Percentiles rank a stretch among this genome's conserved stretches.
Evolutionary conservation across 192 early-diverging fungal species (phyloP).

Genomic region (Chytriomyces sp.): DNA sequence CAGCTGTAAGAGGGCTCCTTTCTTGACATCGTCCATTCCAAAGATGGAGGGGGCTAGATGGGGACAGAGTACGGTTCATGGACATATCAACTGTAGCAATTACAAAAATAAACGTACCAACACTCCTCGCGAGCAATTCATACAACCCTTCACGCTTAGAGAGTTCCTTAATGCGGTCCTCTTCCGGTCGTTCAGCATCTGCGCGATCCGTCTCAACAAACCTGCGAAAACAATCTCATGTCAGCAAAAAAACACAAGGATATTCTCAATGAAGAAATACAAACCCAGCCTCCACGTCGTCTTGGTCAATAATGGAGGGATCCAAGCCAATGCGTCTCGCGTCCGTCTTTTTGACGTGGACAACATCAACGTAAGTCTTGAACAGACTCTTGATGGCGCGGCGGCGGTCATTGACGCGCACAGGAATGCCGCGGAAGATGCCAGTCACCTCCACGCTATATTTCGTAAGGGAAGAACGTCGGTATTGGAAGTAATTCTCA

Average conservation of each 20-base stretch:
- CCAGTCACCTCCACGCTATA: slow-evolving; percentile 93
- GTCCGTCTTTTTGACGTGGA: slow-evolving; percentile 85
- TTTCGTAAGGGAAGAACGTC: slow-evolving; percentile 30
- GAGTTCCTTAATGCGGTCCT: slow-evolving; percentile 65
- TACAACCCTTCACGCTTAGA: slow-evolving; percentile 72
- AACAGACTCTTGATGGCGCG: slow-evolving; percentile 88
- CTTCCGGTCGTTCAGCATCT: slow-evolving; percentile 52
- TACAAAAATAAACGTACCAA: slow-evolving; percentile 35
- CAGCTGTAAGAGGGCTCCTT: slow-evolving; percentile 90
- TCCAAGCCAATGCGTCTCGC: slow-evolving; percentile 70
- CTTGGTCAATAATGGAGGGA: slow-evolving; percentile 45
- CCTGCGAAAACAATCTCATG: neutral
- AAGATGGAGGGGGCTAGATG: slow-evolving; percentile 85
- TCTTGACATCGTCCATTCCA: slow-evolving; percentile 97
- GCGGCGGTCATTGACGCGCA: slow-evolving; percentile 85
- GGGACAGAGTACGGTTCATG: slow-evolving; percentile 6
- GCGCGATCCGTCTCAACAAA: slow-evolving; percentile 33
- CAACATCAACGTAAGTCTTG: slow-evolving; percentile 93
- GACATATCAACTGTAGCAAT: neutral
- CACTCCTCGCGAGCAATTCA: slow-evolving; percentile 77
- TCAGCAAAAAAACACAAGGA: slow-evolving; percentile 9
- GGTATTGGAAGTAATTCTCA: neutral
- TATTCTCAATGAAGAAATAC: slow-evolving; percentile 23
- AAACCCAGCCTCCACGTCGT: slow-evolving; percentile 58
- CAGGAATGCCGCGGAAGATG: slow-evolving; percentile 90